Percentiles rank a stretch among this genome's conserved stretches.
These are phyloP conservation scores for Neofusicoccum laricinum DNA, from an alignment of 2,329 filamentous ascomycete genomes.

Conservation along the genomic window DNA sequence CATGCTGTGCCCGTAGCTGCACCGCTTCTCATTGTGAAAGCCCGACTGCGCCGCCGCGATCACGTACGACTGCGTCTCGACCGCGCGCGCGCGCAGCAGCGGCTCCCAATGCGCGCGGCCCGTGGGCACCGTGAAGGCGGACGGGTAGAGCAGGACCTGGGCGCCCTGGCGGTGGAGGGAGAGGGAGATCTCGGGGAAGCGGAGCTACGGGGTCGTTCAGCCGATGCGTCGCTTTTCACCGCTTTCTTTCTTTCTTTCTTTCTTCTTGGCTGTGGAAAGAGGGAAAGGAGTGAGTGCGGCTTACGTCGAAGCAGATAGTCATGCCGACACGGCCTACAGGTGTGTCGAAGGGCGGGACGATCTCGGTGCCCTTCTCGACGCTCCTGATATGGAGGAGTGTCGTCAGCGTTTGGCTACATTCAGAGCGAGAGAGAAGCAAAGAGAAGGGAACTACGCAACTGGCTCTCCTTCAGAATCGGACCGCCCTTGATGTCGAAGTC, in stretches of 20 bases:
- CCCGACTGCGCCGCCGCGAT: constrained; percentile 80
- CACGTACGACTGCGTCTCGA: constrained; percentile 86
- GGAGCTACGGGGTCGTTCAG: constrained; percentile 47
- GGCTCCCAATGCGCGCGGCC: constrained; percentile 83
- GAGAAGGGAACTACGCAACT: constrained; percentile 27
- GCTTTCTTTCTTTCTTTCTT: neutral
- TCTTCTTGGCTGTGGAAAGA: neutral
- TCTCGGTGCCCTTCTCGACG: constrained; percentile 64
- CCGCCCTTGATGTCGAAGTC: constrained; percentile 63
- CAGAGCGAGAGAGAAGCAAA: neutral
- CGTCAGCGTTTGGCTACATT: neutral
- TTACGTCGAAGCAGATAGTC: constrained; percentile 82
- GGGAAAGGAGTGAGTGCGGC: constrained; percentile 18
- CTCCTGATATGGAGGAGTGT: constrained; percentile 35
- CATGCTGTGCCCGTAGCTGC: constrained; percentile 82
- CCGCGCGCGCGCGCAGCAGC: constrained; percentile 74
- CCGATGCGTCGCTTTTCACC: neutral
- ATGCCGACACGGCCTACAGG: constrained; percentile 72
- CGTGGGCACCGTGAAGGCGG: constrained; percentile 84
- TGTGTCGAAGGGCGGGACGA: constrained; percentile 70
- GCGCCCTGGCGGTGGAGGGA: constrained; percentile 64
- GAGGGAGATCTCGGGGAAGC: constrained; percentile 74
- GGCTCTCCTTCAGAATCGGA: constrained; percentile 60
- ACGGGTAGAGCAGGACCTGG: constrained; percentile 80
- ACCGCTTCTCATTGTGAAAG: constrained; percentile 68